Conservation (phyloP, 805 yeast species). For the Zygotorulaspora danielsina region DNA sequence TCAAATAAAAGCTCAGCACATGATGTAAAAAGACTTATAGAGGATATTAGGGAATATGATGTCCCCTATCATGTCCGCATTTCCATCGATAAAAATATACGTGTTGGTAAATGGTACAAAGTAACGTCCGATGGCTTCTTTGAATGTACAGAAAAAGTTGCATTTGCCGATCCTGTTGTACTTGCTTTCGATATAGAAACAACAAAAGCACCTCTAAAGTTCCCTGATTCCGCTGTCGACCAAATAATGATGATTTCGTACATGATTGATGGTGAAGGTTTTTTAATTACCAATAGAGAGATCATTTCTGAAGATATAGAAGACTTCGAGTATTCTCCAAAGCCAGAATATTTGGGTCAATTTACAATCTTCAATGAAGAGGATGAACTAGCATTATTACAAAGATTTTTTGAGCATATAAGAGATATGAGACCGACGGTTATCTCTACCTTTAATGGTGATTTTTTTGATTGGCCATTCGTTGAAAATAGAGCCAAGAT, state of each 20-base stretch:
- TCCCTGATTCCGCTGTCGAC: constrained; percentile 87
- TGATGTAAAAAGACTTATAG: constrained; percentile 57
- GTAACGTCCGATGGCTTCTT: constrained; percentile 61
- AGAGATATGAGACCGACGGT: constrained; percentile 88
- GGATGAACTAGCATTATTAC: constrained; percentile 70
- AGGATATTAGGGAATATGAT: constrained; percentile 87
- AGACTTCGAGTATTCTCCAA: constrained; percentile 96
- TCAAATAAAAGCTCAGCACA: constrained; percentile 38
- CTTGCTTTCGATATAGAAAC: constrained; percentile 97
- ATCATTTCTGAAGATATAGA: constrained; percentile 92
- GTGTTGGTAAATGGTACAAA: constrained; percentile 95
- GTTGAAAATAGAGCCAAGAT: constrained; percentile 81
- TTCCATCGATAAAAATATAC: constrained; percentile 78
- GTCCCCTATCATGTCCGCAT: constrained; percentile 97
- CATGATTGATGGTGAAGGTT: constrained; percentile 98
- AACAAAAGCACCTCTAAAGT: constrained; percentile 90
- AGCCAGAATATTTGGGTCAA: constrained; percentile 88
- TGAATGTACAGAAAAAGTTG: constrained; percentile 63
- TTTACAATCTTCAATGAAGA: constrained; percentile 88
- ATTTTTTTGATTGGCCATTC: constrained; percentile 98
- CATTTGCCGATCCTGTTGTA: constrained; percentile 96
- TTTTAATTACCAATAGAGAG: constrained; percentile 86
- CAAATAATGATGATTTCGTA: constrained; percentile 98
- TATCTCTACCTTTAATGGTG: constrained; percentile 98
- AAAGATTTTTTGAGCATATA: constrained; percentile 83